Conservation (phyloP, 1,284 basidiomycete genomes). For the Cryptococcus sp. region DNA sequence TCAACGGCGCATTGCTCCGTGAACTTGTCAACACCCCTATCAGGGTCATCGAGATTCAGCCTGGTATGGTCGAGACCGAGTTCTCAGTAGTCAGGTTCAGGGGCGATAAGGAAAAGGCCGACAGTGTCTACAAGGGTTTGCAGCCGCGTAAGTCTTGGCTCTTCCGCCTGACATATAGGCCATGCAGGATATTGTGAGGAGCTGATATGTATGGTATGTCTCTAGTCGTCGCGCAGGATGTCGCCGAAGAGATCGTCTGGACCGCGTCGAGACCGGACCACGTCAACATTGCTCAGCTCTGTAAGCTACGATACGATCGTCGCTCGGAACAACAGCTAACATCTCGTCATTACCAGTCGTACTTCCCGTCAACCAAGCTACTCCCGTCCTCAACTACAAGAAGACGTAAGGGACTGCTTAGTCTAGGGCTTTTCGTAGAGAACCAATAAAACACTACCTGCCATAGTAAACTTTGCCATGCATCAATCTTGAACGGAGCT, state of each 20-base stretch:
- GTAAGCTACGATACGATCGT: slow-evolving; percentile 21
- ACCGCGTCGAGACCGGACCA: slow-evolving; percentile 41
- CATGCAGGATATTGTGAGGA: neutral
- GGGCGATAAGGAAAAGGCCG: slow-evolving; percentile 76
- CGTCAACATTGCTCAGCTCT: slow-evolving; percentile 43
- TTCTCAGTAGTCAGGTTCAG: slow-evolving; percentile 87
- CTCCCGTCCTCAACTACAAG: slow-evolving; percentile 40
- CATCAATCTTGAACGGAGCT: too few relatives aligned
- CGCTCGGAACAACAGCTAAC: too few relatives aligned
- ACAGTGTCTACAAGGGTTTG: slow-evolving; percentile 85
- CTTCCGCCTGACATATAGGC: neutral
- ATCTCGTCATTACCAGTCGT: slow-evolving; percentile 27
- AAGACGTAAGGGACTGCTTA: slow-evolving; percentile 11
- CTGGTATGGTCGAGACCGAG: slow-evolving; percentile 59
- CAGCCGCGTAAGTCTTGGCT: slow-evolving; percentile 47
- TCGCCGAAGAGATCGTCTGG: slow-evolving; percentile 95
- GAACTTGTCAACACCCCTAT: slow-evolving; percentile 89
- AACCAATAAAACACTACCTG: too few relatives aligned
- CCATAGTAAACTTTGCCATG: too few relatives aligned
- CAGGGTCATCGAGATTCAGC: slow-evolving; percentile 87
- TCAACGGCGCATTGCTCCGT: slow-evolving; percentile 76
- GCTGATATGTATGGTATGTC: neutral
- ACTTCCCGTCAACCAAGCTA: slow-evolving; percentile 44
- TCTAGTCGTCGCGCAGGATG: slow-evolving; percentile 72
- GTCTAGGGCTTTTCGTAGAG: neutral